Conservation (phyloP, 345 rosid genomes). For the Hibiscus syriacus region DNA sequence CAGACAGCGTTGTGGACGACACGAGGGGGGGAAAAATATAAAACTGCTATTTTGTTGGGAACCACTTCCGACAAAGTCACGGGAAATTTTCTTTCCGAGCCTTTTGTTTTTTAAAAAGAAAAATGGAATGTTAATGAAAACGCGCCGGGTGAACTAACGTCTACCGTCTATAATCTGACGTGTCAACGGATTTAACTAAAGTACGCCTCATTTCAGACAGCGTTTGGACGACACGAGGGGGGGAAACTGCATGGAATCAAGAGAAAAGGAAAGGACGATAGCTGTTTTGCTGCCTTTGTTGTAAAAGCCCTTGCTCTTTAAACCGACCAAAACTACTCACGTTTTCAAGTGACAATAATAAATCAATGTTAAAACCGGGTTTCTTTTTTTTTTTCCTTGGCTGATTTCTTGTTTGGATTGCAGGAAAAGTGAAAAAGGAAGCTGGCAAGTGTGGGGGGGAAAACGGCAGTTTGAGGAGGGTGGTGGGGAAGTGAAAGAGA, state of each 20-base stretch:
- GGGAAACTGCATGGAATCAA: not conserved
- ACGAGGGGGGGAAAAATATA: not conserved
- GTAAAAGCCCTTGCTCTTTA: not conserved
- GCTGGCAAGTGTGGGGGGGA: not conserved
- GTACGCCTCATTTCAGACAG: not conserved
- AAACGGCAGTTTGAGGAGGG: not conserved
- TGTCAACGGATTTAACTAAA: not conserved
- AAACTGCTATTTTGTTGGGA: not conserved
- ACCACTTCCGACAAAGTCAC: not conserved
- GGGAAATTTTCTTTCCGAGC: not conserved
- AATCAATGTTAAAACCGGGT: no score
- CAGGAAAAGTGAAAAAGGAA: not conserved
- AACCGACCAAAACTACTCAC: not conserved
- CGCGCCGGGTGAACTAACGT: not conserved
- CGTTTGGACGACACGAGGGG: not conserved
- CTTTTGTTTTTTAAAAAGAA: not conserved
- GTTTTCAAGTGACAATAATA: not conserved
- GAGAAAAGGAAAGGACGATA: not conserved
- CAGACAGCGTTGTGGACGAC: not conserved
- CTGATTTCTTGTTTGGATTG: conserved; percentile 6
- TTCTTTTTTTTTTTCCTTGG: not conserved
- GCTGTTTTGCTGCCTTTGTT: not conserved
- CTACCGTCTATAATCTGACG: not conserved
- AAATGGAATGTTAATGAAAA: not conserved
- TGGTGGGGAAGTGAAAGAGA: not conserved